Conservation (phyloP, 257 asterid genomes). For the Solanum tarapatanum region DNA sequence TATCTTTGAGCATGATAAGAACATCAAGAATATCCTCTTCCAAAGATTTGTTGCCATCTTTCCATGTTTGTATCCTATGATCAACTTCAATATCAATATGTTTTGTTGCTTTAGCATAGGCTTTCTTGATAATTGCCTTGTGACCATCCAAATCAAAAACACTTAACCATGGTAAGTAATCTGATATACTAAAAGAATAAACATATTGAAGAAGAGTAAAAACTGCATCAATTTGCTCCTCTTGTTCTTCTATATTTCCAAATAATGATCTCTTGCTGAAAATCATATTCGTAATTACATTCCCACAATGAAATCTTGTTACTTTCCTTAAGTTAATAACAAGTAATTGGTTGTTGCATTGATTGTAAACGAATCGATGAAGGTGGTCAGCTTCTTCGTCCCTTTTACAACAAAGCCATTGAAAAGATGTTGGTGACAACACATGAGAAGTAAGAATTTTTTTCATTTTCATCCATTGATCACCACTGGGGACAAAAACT, state of each 20-base stretch:
- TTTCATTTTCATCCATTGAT: slow-evolving; percentile 5
- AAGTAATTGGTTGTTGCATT: neutral
- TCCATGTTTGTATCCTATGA: neutral
- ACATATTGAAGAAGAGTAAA: neutral
- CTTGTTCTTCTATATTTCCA: neutral
- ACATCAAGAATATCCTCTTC: neutral
- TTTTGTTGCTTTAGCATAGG: neutral
- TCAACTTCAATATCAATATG: neutral
- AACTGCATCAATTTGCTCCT: neutral
- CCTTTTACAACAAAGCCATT: slow-evolving; percentile 2
- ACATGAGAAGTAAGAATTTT: neutral
- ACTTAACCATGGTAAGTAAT: neutral
- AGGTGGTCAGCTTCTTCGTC: slow-evolving; percentile 1
- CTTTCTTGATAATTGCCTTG: neutral
- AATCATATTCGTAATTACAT: no score
- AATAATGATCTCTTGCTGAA: no score
- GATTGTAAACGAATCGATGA: neutral
- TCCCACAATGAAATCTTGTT: no score
- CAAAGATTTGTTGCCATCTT: neutral
- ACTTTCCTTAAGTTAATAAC: no score
- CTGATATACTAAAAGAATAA: neutral
- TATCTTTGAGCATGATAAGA: no score
- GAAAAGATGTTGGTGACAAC: neutral
- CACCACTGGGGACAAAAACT: neutral
- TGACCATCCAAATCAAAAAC: neutral